Evolutionary conservation across 2,329 filamentous ascomycete genomes (phyloP), one percentile per base, ranked within the genome.

Genomic region (Fusarium staphyleae): DNA sequence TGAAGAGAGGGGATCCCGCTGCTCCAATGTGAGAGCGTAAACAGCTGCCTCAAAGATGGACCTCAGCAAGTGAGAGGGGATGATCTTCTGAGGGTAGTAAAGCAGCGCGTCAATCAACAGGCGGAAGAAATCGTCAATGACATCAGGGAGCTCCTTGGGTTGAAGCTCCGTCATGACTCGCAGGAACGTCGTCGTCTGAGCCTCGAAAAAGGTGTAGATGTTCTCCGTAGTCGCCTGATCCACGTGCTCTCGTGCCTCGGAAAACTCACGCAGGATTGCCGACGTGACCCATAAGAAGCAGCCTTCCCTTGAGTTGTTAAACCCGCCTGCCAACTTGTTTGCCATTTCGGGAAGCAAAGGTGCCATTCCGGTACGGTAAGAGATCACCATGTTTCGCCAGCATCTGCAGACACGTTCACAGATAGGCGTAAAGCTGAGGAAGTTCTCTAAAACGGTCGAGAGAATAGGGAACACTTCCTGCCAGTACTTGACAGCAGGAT

Each of bases 271-370:
- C 24, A 99, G 83, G 58, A 99, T 96, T 8, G 93, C 91, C 61
- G 93, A 90, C 2, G 93, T 97, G 1, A 95, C 93, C 95, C 95
- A 99, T n/a, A 99, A 81, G 81, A 99, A 99, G 72, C 93, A 97
- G 11, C 95, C 95, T 74, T 99, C 93, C 55, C 87, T 85, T 10
- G 93, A 97, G 14, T 84, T 82, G 48, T 89, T 83, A 71, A 99
- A 99, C 4, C 93, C 93, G 59, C 82, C 83, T 1, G 91, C 91
- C 51, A 99, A 83, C 74, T 93, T 96, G 66, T 93, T 90, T 14
- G 95, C 96, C 75, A 99, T 86, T 15, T 86, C 83, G 1, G 90
- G 89, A 36, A 99, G 81, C 37, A 99, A 77, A 18, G 93, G 92
- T 12, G 89, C 85, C 80, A 96, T 96, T 43, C 89, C 89, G 2